Base-by-base conservation (phyloP, 331 rosid species). In the Ulmus americana region DNA sequence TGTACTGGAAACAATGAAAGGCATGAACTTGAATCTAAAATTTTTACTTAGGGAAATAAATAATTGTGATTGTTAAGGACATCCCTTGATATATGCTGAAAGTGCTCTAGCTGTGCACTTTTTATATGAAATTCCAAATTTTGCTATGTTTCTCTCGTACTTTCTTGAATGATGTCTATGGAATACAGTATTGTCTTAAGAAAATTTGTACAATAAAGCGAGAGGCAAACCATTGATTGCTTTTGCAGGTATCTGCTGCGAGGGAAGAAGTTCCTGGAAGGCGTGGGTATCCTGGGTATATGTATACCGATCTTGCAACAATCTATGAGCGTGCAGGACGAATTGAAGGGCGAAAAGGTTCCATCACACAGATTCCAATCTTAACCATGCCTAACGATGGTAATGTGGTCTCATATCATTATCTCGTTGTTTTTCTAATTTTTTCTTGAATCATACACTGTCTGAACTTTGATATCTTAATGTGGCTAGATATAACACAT, bases 231-330 rank as follows among this genome's bases (percentile, higher is more conserved):
- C 49, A 53, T 62, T 61, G 40, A 67, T 68, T 43, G 22, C 71
- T 71, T 16, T 68, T 78, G 73, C 68, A 94, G 99, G 99, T 94
- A 51, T 94, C 99, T 76, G 99, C 99, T 79, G 99, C 99, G 46
- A 88, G 99, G 72, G 99, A 94, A 74, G 97, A 94, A 82, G 99
- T 94, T 13, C 99, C 99, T 0, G 99, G 99, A 79, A 94, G 99
- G 77, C 97, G 99, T 85, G 99, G 99, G 49, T 94, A 94, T 73
- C 99, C 99, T 4, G 99, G 99, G 56, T 94, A 94, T 65, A 94
- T 94, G 99, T 94, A 94, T 74, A 94, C 99, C 11, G 99, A 94
- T 94, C 84, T 94, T 77, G 99, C 97, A 22, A 91, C 96, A 71
- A 94, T 94, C 71, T 94, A 94, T 76, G 99, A 94, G 74, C 95